Base-by-base conservation (phyloP, 2,329 filamentous ascomycete species). In the Scedosporium apiospermum region DNA sequence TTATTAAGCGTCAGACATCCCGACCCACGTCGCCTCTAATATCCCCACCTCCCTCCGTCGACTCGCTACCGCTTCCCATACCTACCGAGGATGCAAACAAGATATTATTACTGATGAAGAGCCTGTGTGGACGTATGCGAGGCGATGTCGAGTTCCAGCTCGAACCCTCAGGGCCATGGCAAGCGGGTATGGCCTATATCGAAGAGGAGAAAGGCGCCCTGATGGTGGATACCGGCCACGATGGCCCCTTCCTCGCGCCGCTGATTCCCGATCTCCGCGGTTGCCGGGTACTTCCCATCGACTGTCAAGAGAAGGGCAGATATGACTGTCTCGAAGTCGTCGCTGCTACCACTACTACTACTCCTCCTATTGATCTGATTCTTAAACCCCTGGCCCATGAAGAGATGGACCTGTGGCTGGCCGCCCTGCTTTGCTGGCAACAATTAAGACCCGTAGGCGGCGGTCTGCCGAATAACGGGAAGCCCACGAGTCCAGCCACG, bases 341-440 rank as follows among this genome's bases (percentile, higher is more conserved):
- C 10, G 34, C 10, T 14, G 9, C 34, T 55, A 80, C 34, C 55
- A 80, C 78, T 58, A 64, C 78, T 58, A 64, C 58, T 16, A 61
- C 59, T 61, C 77, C 81, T 61, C 81, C 81, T 6, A 72, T 85
- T 26, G 82, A 89, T 66, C 76, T 91, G 53, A 77, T 88, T 62
- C 75, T 95, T 63, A 82, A 87, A 42, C 88, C 90, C 14, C 72
- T 83, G 7, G 80, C 81, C 2, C 74, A 82, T 38, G 82, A 86
- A 21, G 89, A 93, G 69, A 84, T 88, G 66, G 89, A 93, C 67
- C 79, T 88, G 23, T 95, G 90, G 90, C 83, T 93, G 63, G 90
- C 90, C 14, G 90, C 90, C 6, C 74, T 95, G 55, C 78, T 93
- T 38, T 91, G 88, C 71, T 95, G 90, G 90, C 88, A 92, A 71